A percentile compares a stretch with the other conserved stretches of the same genome.
Conservation (phyloP, 1,284 basidiomycete genomes). For the Porogramme epimiltina region DNA sequence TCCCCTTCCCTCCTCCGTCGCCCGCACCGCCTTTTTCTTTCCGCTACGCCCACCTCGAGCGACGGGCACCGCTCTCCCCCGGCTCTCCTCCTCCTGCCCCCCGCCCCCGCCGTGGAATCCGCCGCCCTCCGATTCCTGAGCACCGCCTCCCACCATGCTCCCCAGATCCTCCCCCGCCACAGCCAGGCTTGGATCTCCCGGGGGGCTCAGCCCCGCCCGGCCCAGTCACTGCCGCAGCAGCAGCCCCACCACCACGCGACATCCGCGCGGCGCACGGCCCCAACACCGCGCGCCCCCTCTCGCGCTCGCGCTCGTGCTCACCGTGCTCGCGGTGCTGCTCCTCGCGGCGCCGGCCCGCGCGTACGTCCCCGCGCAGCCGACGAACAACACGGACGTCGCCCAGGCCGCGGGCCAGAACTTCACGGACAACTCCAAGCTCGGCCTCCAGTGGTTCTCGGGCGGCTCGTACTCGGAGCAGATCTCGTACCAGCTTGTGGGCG, state of each 20-base stretch:
- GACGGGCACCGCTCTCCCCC: not conserved
- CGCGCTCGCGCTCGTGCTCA: not conserved
- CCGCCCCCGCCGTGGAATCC: too few relatives aligned
- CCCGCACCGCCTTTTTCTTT: not conserved
- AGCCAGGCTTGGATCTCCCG: too few relatives aligned
- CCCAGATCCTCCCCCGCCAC: too few relatives aligned
- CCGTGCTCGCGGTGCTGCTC: not conserved
- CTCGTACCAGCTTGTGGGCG: conserved; percentile 59
- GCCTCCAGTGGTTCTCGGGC: conserved; percentile 64
- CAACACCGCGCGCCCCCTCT: not conserved
- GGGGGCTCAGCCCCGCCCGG: too few relatives aligned
- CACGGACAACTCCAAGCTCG: conserved; percentile 57
- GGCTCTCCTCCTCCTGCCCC: conserved; percentile 12
- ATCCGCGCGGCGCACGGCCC: too few relatives aligned
- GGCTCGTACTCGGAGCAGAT: conserved; percentile 50
- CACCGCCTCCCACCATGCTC: too few relatives aligned
- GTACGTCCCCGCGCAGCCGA: conserved; percentile 74
- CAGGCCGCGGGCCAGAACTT: conserved; percentile 50
- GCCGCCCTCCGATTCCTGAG: too few relatives aligned
- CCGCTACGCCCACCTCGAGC: too few relatives aligned
- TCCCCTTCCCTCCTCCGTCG: not conserved
- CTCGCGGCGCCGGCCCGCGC: conserved; percentile 28
- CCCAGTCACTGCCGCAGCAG: too few relatives aligned
- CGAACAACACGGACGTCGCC: conserved; percentile 62
- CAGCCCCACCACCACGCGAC: too few relatives aligned